These are phyloP conservation scores for Penstemon newberryi DNA, from an alignment of 257 asterid species.

Conservation along the genomic window DNA sequence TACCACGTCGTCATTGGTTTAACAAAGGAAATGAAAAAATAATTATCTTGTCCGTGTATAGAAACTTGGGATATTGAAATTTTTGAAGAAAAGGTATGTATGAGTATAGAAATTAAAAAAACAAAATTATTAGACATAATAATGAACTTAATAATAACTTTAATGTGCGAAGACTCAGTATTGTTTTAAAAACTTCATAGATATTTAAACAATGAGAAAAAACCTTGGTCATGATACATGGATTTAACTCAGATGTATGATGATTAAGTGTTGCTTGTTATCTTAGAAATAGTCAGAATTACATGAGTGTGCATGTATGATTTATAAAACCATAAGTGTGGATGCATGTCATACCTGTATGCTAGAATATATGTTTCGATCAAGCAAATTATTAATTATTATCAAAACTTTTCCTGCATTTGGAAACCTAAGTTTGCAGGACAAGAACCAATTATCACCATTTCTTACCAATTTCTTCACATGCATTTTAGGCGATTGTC, in stretches of 20 bases:
- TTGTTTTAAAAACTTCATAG: background rate
- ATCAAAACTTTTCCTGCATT: constrained; percentile 5
- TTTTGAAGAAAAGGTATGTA: too few species aligned
- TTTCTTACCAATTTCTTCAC: constrained; percentile 19
- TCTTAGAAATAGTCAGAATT: background rate
- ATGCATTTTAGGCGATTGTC: constrained; percentile 55
- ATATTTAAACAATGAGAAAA: background rate
- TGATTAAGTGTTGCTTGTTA: constrained; percentile 1
- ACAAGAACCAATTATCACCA: constrained; percentile 6
- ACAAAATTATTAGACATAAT: too few species aligned
- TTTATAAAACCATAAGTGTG: background rate
- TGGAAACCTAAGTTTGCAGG: background rate
- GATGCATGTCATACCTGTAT: constrained; percentile 5
- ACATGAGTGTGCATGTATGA: background rate
- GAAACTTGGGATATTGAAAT: background rate
- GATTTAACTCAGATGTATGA: constrained; percentile 11
- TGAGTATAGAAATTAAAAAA: too few species aligned
- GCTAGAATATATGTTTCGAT: constrained; percentile 8
- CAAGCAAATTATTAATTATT: constrained; percentile 5
- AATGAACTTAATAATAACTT: too few species aligned
- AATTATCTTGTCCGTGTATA: background rate
- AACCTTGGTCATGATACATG: background rate
- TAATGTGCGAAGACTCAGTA: background rate
- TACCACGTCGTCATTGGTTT: background rate
- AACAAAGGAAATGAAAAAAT: background rate